Percentiles rank a stretch among this genome's conserved stretches.
Conservation (phyloP, 768 basidiomycete species). For the Mycena vulgaris region DNA sequence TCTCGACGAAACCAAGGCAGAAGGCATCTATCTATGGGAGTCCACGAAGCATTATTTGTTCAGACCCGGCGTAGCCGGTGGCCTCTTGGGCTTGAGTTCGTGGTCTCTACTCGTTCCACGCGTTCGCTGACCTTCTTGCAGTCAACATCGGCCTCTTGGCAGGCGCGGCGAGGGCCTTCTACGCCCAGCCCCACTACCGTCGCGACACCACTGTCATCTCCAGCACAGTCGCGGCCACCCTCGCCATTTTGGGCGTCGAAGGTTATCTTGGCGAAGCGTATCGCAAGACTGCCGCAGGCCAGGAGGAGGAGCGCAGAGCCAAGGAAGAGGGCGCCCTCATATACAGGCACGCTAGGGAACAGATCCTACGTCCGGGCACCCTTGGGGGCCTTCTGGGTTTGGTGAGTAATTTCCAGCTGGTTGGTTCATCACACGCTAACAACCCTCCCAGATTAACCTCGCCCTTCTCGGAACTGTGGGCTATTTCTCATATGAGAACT, state of each 20-base stretch:
- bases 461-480: constrained; percentile 74
- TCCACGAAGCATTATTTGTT: constrained; percentile 68
- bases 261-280: constrained; percentile 76
- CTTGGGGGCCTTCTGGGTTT: constrained; percentile 76
- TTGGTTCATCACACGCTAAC: background rate
- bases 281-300: constrained; percentile 70
- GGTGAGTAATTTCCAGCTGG: constrained; percentile 55
- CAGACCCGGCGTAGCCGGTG: constrained; percentile 79
- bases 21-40: constrained; percentile 68
- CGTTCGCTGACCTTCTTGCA: constrained; percentile 42
- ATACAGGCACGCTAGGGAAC: constrained; percentile 69
- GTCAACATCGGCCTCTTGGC: constrained; percentile 82
- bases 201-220: constrained; percentile 69
- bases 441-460: constrained; percentile 67
- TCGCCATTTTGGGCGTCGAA: constrained; percentile 73
- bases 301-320: constrained; percentile 69
- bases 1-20: constrained; percentile 62
- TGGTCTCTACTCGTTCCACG: background rate
- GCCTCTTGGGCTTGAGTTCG: constrained; percentile 77
- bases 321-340: constrained; percentile 69
- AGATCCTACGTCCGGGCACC: constrained; percentile 74
- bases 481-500: constrained; percentile 75
- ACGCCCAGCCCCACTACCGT: constrained; percentile 72
- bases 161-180: constrained; percentile 74
- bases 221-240: constrained; percentile 66